Base-by-base conservation (phyloP, 2,329 filamentous ascomycete genomes). In the Periconia sp. region DNA sequence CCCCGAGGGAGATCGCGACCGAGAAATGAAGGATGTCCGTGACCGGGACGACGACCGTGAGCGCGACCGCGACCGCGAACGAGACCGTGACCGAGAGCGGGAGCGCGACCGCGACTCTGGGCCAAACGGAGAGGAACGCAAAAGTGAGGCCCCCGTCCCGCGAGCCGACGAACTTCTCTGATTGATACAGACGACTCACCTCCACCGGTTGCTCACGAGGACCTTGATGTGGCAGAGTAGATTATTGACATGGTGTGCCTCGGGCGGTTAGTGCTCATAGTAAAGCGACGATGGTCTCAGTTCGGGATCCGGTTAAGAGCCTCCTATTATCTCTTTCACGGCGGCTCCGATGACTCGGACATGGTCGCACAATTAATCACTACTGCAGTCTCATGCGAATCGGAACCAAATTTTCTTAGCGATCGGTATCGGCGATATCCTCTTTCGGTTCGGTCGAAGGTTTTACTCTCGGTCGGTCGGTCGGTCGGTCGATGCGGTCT, bases 181-280 rank as follows among this genome's bases (percentile, higher is more conserved):
- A 57, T 68, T 21, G 52, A 56, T 52, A 59, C 82, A 67, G 76
- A 87, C 62, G 90, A 95, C 57, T 89, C 88, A 61, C 87, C 89
- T 57, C 84, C 89, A 52, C 86, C 89, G 6, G 61, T 46, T 52
- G 86, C 85, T 60, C 90, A 96, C 66, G 94, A 99, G 71, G 94
- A 99, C 68, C 83, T 97, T 68, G 94, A 99, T 72, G 92, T 94
- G 66, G 92, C 92, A 64, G 94, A 97, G 76, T 85, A 70, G 53
- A 52, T 16, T 16, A 29, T 39, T 38, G 43, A 31, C 46, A n/a
- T n/a, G n/a, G n/a, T n/a, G n/a, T n/a, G n/a, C n/a, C n/a, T n/a
- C n/a, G n/a, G n/a, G n/a, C n/a, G n/a, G n/a, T n/a, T n/a, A n/a
- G n/a, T n/a, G n/a, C n/a, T n/a, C n/a, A n/a, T n/a, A n/a, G n/a